A percentile compares a stretch with the other conserved stretches of the same genome.
Conservation (phyloP, 257 asterid species). For the Ballota nigra region DNA sequence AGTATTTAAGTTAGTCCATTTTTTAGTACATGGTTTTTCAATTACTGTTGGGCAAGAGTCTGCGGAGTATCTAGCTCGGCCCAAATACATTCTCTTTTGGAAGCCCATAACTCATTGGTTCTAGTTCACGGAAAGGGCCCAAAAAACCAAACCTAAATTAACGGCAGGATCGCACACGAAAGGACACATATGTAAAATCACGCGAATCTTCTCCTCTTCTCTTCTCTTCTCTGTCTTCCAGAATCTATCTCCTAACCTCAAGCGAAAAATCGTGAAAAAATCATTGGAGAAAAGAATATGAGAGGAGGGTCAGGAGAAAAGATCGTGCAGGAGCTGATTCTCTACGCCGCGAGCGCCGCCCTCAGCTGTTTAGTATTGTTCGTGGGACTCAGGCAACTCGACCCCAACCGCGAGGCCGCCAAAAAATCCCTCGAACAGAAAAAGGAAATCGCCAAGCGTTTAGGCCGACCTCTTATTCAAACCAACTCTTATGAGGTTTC, state of each 20-base stretch:
- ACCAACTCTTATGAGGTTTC: conserved; percentile 83
- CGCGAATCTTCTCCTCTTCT: too few relatives aligned
- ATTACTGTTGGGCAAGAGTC: too few relatives aligned
- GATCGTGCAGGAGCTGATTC: conserved; percentile 62
- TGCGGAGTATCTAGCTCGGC: too few relatives aligned
- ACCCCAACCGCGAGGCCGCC: conserved; percentile 84
- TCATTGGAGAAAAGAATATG: conserved; percentile 19
- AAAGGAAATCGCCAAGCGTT: conserved; percentile 89
- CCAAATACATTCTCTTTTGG: too few relatives aligned
- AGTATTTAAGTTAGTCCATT: too few relatives aligned
- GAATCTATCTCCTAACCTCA: background rate
- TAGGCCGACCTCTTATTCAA: conserved; percentile 78
- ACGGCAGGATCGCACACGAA: too few relatives aligned
- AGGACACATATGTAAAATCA: too few relatives aligned
- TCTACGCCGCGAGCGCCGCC: conserved; percentile 93
- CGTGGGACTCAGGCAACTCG: conserved; percentile 68
- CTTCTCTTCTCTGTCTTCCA: conserved; percentile 3
- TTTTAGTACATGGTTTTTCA: too few relatives aligned
- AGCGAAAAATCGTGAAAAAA: background rate
- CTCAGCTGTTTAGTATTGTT: conserved; percentile 72
- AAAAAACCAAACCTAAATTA: too few relatives aligned
- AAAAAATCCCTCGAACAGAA: conserved; percentile 71
- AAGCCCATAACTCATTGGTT: too few relatives aligned
- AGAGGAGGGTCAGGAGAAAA: conserved; percentile 56
- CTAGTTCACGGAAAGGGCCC: too few relatives aligned